These are phyloP conservation scores for Liriodendron chinense DNA, from an alignment of 164 flowering plant genomes.

Conservation along the genomic window DNA sequence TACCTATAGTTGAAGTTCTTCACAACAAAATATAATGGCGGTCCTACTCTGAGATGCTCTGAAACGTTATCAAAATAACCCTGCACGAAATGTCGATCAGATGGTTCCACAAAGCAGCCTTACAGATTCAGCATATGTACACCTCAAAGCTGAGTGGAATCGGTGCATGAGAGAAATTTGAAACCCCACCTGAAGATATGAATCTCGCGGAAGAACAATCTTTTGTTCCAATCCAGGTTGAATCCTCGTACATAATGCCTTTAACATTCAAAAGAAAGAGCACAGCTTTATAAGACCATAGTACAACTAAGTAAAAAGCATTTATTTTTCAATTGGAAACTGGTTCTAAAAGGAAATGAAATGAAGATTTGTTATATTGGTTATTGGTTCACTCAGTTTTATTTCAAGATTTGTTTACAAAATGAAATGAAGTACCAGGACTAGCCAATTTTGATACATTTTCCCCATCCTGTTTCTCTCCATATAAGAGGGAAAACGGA, in stretches of 20 bases:
- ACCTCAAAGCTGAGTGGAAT: background rate
- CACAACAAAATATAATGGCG: conserved; percentile 95
- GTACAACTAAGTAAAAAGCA: conserved; percentile 2
- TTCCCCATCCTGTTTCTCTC: too few relatives aligned
- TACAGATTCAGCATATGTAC: background rate
- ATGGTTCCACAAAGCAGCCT: background rate
- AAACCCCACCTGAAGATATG: conserved; percentile 82
- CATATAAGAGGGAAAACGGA: too few relatives aligned
- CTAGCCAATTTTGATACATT: too few relatives aligned
- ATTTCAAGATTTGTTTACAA: too few relatives aligned
- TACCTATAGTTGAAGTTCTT: conserved; percentile 94
- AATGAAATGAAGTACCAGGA: too few relatives aligned
- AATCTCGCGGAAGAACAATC: conserved; percentile 93
- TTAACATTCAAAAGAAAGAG: conserved; percentile 5
- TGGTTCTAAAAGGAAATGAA: background rate
- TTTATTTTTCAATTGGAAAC: background rate
- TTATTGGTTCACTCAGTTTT: too few relatives aligned
- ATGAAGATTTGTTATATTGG: background rate
- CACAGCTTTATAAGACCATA: background rate
- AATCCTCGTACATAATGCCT: conserved; percentile 89
- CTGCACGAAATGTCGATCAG: conserved; percentile 36
- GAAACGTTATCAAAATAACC: conserved; percentile 85
- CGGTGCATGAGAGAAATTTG: background rate
- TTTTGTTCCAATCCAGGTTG: conserved; percentile 92
- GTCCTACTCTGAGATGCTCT: conserved; percentile 86